Evolutionary conservation across 179 eudicot genomes (phyloP).

Genomic region (Actinidia chinensis): DNA sequence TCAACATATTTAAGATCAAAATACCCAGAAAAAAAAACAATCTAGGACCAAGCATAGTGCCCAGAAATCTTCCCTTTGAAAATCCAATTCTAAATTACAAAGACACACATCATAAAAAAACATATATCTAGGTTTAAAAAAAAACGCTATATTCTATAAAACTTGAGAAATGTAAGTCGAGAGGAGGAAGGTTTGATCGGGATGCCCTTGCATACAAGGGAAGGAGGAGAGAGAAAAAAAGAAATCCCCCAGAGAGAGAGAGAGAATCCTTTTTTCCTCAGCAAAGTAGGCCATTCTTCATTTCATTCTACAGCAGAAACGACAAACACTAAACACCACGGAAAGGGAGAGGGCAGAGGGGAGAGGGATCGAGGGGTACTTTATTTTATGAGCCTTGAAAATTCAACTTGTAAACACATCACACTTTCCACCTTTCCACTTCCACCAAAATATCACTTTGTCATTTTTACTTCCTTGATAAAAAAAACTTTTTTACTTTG

Average conservation of each 20-base stretch:
- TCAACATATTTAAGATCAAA: background rate
- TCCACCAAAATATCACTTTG: no score
- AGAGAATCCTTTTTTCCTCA: background rate
- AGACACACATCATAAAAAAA: background rate
- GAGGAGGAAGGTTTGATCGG: background rate
- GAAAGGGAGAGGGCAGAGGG: background rate
- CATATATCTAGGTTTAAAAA: background rate
- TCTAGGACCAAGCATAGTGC: constrained; percentile 8
- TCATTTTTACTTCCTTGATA: no score
- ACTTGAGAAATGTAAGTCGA: background rate
- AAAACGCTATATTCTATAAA: background rate
- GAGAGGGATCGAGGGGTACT: background rate
- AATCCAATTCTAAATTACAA: constrained; percentile 9
- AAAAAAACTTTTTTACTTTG: no score
- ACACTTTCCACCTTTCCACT: no score
- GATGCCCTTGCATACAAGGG: background rate
- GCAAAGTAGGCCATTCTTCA: background rate
- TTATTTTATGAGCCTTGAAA: background rate
- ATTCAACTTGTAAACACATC: no score
- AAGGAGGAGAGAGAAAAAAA: background rate
- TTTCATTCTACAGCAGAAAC: no score
- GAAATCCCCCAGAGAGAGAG: background rate
- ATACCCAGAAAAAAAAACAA: constrained; percentile 4
- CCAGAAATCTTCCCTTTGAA: background rate
- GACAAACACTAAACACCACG: no score